Conservation (phyloP, 1,139 yeast genomes). For the Blastobotrys apis region DNA sequence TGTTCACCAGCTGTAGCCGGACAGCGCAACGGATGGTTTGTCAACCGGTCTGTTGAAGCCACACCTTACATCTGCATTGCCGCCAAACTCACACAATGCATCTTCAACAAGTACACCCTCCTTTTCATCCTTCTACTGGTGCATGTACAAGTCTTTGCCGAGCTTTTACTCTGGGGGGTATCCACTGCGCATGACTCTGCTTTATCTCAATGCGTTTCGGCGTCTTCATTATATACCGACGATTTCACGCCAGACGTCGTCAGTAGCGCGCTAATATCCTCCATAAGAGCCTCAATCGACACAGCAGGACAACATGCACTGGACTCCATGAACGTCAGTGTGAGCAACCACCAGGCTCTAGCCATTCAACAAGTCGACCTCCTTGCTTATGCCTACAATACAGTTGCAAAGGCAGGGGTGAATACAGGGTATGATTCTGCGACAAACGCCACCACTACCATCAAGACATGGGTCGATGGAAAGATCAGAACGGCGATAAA, state of each 20-base stretch:
- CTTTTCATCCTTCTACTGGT: conserved; percentile 19
- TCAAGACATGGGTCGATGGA: conserved; percentile 13
- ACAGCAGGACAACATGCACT: conserved; percentile 15
- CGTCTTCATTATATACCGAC: no score
- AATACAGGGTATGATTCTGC: conserved; percentile 15
- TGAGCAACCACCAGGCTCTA: conserved; percentile 17
- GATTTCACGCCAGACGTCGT: no score
- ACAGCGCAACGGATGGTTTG: conserved; percentile 8
- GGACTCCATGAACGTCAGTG: conserved; percentile 19
- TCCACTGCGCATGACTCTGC: neutral
- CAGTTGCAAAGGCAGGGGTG: conserved; percentile 3
- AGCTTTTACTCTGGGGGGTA: conserved; percentile 7
- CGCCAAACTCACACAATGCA: conserved; percentile 19
- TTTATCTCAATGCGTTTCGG: conserved; percentile 5
- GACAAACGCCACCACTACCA: conserved; percentile 13
- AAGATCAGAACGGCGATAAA: conserved; percentile 11
- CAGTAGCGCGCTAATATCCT: neutral
- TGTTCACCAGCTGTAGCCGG: no score
- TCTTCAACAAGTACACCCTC: conserved; percentile 21
- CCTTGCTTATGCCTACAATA: conserved; percentile 14
- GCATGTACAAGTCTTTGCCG: conserved; percentile 16
- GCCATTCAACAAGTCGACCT: conserved; percentile 14
- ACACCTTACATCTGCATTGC: conserved; percentile 25
- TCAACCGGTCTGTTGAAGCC: conserved; percentile 15
- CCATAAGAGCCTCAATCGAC: conserved; percentile 3